Evolutionary conservation across 768 basidiomycete species (phyloP).

Genomic region (Nidula microcarpa): DNA sequence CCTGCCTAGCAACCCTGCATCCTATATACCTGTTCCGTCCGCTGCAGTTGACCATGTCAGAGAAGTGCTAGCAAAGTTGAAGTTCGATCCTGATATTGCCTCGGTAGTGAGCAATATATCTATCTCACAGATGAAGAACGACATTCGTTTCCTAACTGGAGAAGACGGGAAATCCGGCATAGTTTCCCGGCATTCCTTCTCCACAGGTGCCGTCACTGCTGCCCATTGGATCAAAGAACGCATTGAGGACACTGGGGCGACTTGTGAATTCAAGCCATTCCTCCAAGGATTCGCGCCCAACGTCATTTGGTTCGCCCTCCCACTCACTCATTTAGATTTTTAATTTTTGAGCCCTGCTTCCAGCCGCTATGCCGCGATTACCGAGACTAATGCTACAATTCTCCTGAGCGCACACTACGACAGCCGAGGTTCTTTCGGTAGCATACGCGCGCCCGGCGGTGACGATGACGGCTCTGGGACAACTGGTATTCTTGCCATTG

Average conservation of each 20-base stretch:
- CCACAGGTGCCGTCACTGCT: slow-evolving; percentile 58
- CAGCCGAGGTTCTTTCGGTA: slow-evolving; percentile 86
- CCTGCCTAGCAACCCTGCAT: slow-evolving; percentile 46
- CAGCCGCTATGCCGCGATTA: slow-evolving; percentile 57
- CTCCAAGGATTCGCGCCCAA: slow-evolving; percentile 77
- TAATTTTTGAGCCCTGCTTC: neutral
- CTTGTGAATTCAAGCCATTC: slow-evolving; percentile 67
- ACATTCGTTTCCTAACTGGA: slow-evolving; percentile 82
- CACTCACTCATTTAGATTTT: neutral
- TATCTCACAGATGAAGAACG: slow-evolving; percentile 57
- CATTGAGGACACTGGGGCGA: slow-evolving; percentile 74
- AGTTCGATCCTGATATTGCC: slow-evolving; percentile 69
- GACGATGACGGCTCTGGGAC: slow-evolving; percentile 57
- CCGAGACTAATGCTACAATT: slow-evolving; percentile 58
- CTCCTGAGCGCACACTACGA: slow-evolving; percentile 89
- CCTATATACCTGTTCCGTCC: slow-evolving; percentile 54
- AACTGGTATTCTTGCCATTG: slow-evolving; percentile 75
- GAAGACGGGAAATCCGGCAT: slow-evolving; percentile 75
- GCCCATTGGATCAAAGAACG: slow-evolving; percentile 71
- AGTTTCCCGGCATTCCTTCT: slow-evolving; percentile 79
- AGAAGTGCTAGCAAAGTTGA: slow-evolving; percentile 51
- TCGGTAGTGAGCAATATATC: slow-evolving; percentile 68
- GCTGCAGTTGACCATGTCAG: slow-evolving; percentile 53
- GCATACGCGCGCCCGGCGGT: slow-evolving; percentile 54
- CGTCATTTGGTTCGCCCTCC: slow-evolving; percentile 67